These are phyloP conservation scores for Litsea cubeba DNA, from an alignment of 164 flowering plant genomes.

Conservation along the genomic window DNA sequence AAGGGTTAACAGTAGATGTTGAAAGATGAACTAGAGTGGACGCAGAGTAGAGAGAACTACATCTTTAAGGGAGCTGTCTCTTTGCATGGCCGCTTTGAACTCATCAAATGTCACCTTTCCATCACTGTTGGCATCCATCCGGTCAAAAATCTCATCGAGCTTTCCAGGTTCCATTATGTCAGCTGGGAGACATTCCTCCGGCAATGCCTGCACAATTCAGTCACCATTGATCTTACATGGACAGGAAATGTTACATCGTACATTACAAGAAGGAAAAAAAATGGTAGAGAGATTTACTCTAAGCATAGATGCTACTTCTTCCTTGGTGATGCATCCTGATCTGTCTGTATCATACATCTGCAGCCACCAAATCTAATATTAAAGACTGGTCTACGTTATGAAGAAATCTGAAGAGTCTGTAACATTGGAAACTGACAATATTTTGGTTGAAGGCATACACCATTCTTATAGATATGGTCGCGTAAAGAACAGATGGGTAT, in stretches of 20 bases:
- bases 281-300: slow-evolving; percentile 37
- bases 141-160: slow-evolving; percentile 65
- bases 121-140: slow-evolving; percentile 71
- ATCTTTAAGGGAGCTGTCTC: slow-evolving; percentile 71
- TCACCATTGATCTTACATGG: background rate
- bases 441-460: background rate
- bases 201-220: slow-evolving; percentile 54
- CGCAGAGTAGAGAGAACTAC: slow-evolving; percentile 70
- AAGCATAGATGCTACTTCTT: slow-evolving; percentile 76
- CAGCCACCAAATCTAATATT: slow-evolving; percentile 8
- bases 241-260: background rate
- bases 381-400: background rate
- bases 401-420: background rate
- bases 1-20: background rate
- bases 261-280: background rate
- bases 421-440: background rate
- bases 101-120: slow-evolving; percentile 72
- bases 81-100: slow-evolving; percentile 80
- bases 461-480: background rate
- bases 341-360: slow-evolving; percentile 83
- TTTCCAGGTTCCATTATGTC: slow-evolving; percentile 75
- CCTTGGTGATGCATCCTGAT: slow-evolving; percentile 71
- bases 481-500: background rate
- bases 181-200: slow-evolving; percentile 64
- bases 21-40: slow-evolving; percentile 21